Percentiles rank a stretch among this genome's conserved stretches.
phyloP scores from a whole-genome alignment of 164 flowering plant species.

The Macadamia tetraphylla region DNA sequence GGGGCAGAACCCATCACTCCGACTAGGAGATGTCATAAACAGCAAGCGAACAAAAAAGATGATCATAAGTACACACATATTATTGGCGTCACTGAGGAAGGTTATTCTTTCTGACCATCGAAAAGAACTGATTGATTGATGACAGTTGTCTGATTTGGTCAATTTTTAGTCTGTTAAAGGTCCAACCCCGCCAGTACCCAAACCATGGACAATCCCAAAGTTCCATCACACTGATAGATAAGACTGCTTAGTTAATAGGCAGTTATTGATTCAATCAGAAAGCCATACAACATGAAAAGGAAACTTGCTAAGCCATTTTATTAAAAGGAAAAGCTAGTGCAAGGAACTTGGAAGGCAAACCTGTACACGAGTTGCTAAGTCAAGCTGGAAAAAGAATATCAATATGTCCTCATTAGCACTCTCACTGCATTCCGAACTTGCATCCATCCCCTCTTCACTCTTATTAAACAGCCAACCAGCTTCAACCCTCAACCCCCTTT shows the following conservation, averaged over 20 bases:
- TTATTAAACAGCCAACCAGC: slow-evolving; percentile 83
- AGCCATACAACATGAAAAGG: neutral
- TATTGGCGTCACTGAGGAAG: too few relatives aligned
- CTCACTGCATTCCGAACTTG: slow-evolving; percentile 78
- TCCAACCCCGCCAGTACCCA: neutral
- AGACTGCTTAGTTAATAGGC: too few relatives aligned
- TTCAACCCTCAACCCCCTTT: slow-evolving; percentile 34
- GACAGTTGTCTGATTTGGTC: neutral
- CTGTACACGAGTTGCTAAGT: slow-evolving; percentile 88
- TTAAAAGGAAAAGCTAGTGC: neutral
- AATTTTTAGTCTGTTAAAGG: neutral
- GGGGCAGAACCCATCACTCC: too few relatives aligned
- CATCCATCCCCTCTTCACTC: slow-evolving; percentile 44
- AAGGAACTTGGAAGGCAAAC: slow-evolving; percentile 23
- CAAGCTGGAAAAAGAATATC: slow-evolving; percentile 87
- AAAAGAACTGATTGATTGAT: too few relatives aligned
- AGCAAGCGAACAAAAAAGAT: too few relatives aligned
- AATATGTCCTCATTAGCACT: slow-evolving; percentile 85
- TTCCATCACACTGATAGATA: too few relatives aligned
- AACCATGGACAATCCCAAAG: neutral
- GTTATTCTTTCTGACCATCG: too few relatives aligned
- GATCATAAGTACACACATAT: too few relatives aligned
- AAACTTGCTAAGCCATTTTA: neutral
- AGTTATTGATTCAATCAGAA: neutral
- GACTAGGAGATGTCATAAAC: too few relatives aligned